Base-by-base conservation (phyloP, 495 filamentous ascomycete genomes). In the Penicillium subrubescens region DNA sequence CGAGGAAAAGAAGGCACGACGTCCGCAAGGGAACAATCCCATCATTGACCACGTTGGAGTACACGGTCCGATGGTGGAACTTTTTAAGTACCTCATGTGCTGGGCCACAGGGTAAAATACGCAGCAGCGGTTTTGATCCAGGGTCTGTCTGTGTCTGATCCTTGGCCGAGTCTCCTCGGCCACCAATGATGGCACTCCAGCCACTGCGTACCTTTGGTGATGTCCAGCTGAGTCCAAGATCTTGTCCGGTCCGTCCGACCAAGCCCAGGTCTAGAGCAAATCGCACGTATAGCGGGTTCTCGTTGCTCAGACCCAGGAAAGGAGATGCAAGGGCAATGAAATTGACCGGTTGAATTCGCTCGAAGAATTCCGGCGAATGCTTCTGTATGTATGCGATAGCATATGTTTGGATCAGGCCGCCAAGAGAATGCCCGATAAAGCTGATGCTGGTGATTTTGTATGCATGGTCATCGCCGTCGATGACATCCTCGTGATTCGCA, bases 11-110 rank as follows among this genome's bases (percentile, higher is more conserved):
- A 17, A 99, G 81, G 75, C 94, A 98, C 56, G 96, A 97, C 14
- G 95, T 99, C 12, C 96, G 86, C 41, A 98, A 74, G 2, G 95
- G 95, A 8, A 99, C 95, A 71, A 99, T 97, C 3, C 95, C 95
- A 77, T 99, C 95, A 76, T 99, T 99, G 48, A 99, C 96, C 31
- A 98, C 93, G 70, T 99, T 99, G 2, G 94, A 96, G 73, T 99
- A 99, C 1, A 97, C 83, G 0, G 95, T 99, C 19, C 96, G 83
- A 71, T 95, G 96, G 51, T 92, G 84, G 70, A 98, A 99, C 74
- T 89, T 92, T 69, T 88, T 86, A 57, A 99, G 79, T 0, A 91
- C 93, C 43, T 87, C 85, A 76, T 98, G 94, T 7, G 95, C 95
- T 31, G 96, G 95, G 21, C 95, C 95, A 27, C 92, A 94, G 0